Evolutionary conservation across 495 filamentous ascomycete species (phyloP).

Genomic region (Terfezia boudieri): DNA sequence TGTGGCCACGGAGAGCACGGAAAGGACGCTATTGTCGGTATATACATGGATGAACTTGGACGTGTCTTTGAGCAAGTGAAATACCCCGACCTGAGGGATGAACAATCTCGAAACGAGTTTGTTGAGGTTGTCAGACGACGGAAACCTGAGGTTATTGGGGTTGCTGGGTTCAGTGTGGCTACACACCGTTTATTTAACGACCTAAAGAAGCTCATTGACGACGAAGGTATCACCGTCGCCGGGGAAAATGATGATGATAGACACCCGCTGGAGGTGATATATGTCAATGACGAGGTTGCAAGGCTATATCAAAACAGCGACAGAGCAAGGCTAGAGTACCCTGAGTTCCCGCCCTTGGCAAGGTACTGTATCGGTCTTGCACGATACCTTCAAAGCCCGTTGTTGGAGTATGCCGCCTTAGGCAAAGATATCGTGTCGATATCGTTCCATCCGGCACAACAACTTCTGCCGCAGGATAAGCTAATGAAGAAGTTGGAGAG

Average conservation of each 20-base stretch:
- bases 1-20: slow-evolving; percentile 56
- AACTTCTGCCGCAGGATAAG: slow-evolving; percentile 67
- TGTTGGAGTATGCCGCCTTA: slow-evolving; percentile 86
- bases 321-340: slow-evolving; percentile 60
- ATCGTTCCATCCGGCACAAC: slow-evolving; percentile 69
- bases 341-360: slow-evolving; percentile 47
- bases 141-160: slow-evolving; percentile 70
- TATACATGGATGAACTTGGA: slow-evolving; percentile 82
- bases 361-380: slow-evolving; percentile 77
- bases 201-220: slow-evolving; percentile 48
- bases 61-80: slow-evolving; percentile 71
- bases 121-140: slow-evolving; percentile 50
- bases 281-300: slow-evolving; percentile 91
- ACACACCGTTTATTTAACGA: slow-evolving; percentile 64
- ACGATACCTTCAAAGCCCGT: slow-evolving; percentile 75
- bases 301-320: slow-evolving; percentile 78
- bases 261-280: slow-evolving; percentile 55
- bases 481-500: slow-evolving; percentile 68
- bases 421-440: slow-evolving; percentile 73
- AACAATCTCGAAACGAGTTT: slow-evolving; percentile 38
- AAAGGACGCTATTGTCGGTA: slow-evolving; percentile 66
- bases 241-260: slow-evolving; percentile 39
- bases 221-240: slow-evolving; percentile 40
- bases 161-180: slow-evolving; percentile 77
- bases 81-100: slow-evolving; percentile 60